Base-by-base conservation (phyloP, 2,329 filamentous ascomycete species). In the Simplicillium sp. region DNA sequence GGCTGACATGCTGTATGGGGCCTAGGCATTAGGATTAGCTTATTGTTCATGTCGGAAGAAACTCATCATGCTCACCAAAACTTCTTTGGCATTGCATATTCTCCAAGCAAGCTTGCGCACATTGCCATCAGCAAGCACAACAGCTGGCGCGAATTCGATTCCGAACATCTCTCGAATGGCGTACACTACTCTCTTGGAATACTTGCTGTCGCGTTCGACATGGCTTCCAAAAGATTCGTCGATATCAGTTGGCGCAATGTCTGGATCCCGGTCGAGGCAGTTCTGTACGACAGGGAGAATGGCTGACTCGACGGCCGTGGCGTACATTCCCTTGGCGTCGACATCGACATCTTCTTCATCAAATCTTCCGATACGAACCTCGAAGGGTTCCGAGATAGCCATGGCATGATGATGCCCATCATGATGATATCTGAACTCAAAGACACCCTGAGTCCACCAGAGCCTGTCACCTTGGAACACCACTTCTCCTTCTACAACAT, bases 361-460 rank as follows among this genome's bases (percentile, higher is more conserved):
- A 53, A 95, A 94, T 34, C 80, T 82, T 28, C 75, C 71, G 47
- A 97, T 87, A 36, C 81, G 79, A 42, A 97, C 83, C 60, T 96
- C 90, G 53, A 98, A 98, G 0, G 92, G 89, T 50, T 87, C 77
- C 5, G 89, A 96, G 45, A 97, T 85, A 14, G 87, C 80, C 85
- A 98, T 92, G 55, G 94, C 89, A 50, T 84, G 87, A 64, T 98
- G 88, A 53, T 84, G 84, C 42, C 88, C 88, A 50, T 87, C 82
- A 62, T 98, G 92, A 62, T 98, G 92, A 64, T 96, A 96, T 33
- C 92, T 81, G 68, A 98, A 94, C 56, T 98, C 92, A 55, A 95
- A 98, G 3, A 94, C 85, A 41, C 92, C 92, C 46, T 90, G 85
- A 0, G 85, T 94, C 92, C 92, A 98, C 82, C 87, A 98, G 3